These are phyloP conservation scores for Shiraia bambusicola DNA, from an alignment of 2,329 filamentous ascomycete genomes.

Conservation along the genomic window DNA sequence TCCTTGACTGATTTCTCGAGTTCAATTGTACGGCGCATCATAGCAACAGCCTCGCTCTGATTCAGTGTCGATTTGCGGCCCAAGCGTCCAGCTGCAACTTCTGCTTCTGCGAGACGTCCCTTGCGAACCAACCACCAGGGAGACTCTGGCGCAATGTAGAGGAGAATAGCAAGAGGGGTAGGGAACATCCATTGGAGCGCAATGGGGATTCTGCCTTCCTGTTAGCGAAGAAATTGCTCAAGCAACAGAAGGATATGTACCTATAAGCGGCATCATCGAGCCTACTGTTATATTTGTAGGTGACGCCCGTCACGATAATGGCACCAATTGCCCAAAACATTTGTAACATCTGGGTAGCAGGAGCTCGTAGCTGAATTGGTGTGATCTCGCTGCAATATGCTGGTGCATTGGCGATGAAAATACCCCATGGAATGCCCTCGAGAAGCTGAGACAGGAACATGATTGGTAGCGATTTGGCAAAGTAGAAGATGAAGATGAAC, in stretches of 20 bases:
- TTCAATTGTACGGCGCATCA: constrained; percentile 61
- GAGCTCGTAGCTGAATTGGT: constrained; percentile 59
- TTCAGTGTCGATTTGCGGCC: constrained; percentile 48
- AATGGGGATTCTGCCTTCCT: constrained; percentile 25
- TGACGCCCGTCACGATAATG: constrained; percentile 62
- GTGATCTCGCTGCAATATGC: constrained; percentile 65
- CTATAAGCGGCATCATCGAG: constrained; percentile 17
- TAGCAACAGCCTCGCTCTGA: constrained; percentile 53
- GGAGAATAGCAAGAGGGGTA: constrained; percentile 46
- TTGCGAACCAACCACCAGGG: constrained; percentile 54
- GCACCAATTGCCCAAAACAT: constrained; percentile 66
- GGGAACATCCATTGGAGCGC: constrained; percentile 51
- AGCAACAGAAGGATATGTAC: constrained; percentile 8
- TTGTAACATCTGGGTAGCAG: constrained; percentile 63
- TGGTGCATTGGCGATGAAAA: constrained; percentile 66
- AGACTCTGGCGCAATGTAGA: constrained; percentile 55
- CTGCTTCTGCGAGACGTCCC: constrained; percentile 45
- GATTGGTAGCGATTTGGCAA: constrained; percentile 51
- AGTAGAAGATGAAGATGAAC: constrained; percentile 63
- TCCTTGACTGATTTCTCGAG: constrained; percentile 54
- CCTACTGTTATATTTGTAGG: constrained; percentile 54
- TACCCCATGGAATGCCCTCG: constrained; percentile 65
- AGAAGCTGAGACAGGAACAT: constrained; percentile 59
- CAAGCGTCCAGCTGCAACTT: constrained; percentile 53
- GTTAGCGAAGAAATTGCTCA: constrained; percentile 7